These are phyloP conservation scores for Talaromyces atroroseus DNA, from an alignment of 2,329 filamentous ascomycete genomes.

Conservation along the genomic window DNA sequence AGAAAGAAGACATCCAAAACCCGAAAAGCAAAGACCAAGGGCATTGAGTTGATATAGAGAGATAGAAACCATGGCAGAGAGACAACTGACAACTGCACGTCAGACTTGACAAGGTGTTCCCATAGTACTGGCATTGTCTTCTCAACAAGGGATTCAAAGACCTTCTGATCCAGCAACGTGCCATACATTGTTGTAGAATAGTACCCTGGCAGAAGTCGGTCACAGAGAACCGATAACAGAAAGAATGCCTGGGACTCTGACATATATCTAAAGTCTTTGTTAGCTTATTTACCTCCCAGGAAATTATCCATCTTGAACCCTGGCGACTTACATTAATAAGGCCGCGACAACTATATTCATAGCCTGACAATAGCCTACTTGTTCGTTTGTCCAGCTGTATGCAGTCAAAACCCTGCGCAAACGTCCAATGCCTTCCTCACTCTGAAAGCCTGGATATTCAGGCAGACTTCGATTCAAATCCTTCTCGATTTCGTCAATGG, in stretches of 20 bases:
- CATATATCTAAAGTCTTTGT: slow-evolving; percentile 63
- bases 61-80: slow-evolving; percentile 97
- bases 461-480: slow-evolving; percentile 93
- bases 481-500: slow-evolving; percentile 98
- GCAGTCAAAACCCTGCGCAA: slow-evolving; percentile 87
- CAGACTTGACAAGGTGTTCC: slow-evolving; percentile 95
- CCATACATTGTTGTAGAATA: slow-evolving; percentile 99
- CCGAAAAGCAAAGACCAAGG: slow-evolving; percentile 91
- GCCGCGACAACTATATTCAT: slow-evolving; percentile 99
- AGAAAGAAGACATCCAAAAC: slow-evolving; percentile 98
- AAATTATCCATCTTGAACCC: background rate
- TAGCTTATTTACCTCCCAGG: slow-evolving; percentile 14
- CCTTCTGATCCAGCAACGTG: slow-evolving; percentile 89
- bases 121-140: slow-evolving; percentile 98
- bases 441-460: slow-evolving; percentile 96
- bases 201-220: slow-evolving; percentile 88
- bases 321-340: slow-evolving; percentile 66
- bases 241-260: slow-evolving; percentile 96
- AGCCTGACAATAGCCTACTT: slow-evolving; percentile 96
- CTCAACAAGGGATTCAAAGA: slow-evolving; percentile 97
- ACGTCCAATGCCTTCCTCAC: slow-evolving; percentile 86
- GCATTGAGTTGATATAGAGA: slow-evolving; percentile 99
- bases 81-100: slow-evolving; percentile 94
- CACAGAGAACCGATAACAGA: slow-evolving; percentile 82
- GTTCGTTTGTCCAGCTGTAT: slow-evolving; percentile 94